Evolutionary conservation across 169 alveolate genomes (phyloP), one percentile per base, ranked within the genome.

Genomic region (Theileria annulata): DNA sequence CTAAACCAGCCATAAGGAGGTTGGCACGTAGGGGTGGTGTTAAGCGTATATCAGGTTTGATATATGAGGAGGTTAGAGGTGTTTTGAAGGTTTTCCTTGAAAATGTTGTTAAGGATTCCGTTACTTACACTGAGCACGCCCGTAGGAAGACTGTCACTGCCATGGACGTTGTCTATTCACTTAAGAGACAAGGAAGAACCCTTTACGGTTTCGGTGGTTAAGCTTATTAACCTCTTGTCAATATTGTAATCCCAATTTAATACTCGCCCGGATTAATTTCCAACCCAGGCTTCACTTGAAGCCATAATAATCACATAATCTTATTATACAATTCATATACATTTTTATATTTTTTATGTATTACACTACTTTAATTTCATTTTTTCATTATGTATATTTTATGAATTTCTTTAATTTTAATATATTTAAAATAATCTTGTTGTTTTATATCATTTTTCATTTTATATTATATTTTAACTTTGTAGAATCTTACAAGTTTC

Each of bases 1-100:
- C 99, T 79, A 98, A 98, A 95, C 99, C 99, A 60, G 99, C 99
- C 54, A 98, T 98, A 90, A 96, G 99, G 84, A 97, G 99, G 90
- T 93, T 98, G 80, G 99, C 99, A 64, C 97, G 99, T 82, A 97
- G 99, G 92, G 99, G 99, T 85, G 99, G 99, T 75, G 99, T 98
- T 60, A 98, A 98, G 94, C 98, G 99, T 94, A 98, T 98, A 76
- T 95, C 99, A 47, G 98, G 99, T 79, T 92, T 96, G 88, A 97
- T 98, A 85, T 98, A 98, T 93, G 99, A 97, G 90, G 99, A 98
- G 95, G 96, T 98, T 60, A 96, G 99, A 80, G 98, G 97, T 81
- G 99, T 98, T 72, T 93, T 98, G 75, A 97, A 97, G 95, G 94
- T 95, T 37, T 98, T 97, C 98, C 95, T 98, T 79, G 99, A 97